Evolutionary conservation across 345 rosid genomes (phyloP).

Genomic region (Salix koriyanagi): DNA sequence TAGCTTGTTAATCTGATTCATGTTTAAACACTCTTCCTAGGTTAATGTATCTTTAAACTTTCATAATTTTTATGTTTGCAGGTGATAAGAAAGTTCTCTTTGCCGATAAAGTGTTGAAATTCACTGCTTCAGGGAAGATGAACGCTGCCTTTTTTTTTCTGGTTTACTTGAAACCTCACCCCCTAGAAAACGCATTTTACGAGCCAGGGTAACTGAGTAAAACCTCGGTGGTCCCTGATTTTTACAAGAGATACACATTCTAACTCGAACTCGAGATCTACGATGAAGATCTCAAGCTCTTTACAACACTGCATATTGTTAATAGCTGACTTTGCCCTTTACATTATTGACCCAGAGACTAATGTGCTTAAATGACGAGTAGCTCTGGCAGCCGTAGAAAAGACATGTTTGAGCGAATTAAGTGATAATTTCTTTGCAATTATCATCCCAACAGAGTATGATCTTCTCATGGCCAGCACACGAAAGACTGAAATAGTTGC

Average conservation of each 20-base stretch:
- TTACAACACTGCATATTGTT: conserved; percentile 32
- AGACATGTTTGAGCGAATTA: conserved; percentile 71
- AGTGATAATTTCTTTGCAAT: conserved; percentile 85
- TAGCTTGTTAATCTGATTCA: background rate
- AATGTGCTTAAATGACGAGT: conserved; percentile 75
- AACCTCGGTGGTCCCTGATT: no score
- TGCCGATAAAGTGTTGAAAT: conserved; percentile 88
- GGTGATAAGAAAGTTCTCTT: conserved; percentile 73
- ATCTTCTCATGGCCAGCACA: conserved; percentile 86
- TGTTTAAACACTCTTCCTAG: background rate
- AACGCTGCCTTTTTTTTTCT: conserved; percentile 12
- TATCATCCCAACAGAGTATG: conserved; percentile 87
- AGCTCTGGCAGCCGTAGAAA: conserved; percentile 78
- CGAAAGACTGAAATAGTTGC: conserved; percentile 86
- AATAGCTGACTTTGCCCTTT: conserved; percentile 32
- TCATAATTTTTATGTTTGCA: conserved; percentile 17
- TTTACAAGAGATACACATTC: no score
- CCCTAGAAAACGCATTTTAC: no score
- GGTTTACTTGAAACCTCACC: no score
- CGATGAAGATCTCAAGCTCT: no score
- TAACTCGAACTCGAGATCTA: no score
- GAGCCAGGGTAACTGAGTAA: accelerated
- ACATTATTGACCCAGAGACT: conserved; percentile 72
- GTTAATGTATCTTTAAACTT: background rate
- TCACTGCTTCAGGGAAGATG: conserved; percentile 86